Evolutionary conservation across 495 filamentous ascomycete species (phyloP).

Genomic region (Penicillium argentinense): DNA sequence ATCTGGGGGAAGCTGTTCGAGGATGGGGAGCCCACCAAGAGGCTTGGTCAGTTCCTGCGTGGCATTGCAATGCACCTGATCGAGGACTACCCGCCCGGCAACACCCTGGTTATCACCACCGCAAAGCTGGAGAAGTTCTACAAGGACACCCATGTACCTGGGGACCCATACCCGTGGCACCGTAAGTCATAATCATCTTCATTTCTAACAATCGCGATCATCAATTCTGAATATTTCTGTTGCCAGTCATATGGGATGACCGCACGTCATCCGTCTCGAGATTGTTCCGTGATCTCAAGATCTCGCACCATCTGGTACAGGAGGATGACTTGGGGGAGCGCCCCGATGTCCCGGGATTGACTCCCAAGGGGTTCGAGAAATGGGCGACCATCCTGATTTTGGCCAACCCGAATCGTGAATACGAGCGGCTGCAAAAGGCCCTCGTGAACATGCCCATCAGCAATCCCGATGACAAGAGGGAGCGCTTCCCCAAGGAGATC

Average conservation of each 20-base stretch:
- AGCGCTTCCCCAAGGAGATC: slow-evolving; percentile 78
- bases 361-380: slow-evolving; percentile 72
- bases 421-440: slow-evolving; percentile 69
- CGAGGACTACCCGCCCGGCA: slow-evolving; percentile 70
- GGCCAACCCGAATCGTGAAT: slow-evolving; percentile 77
- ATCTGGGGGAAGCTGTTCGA: slow-evolving; percentile 82
- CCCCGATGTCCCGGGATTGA: slow-evolving; percentile 75
- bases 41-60: slow-evolving; percentile 69
- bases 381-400: slow-evolving; percentile 77
- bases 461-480: slow-evolving; percentile 67
- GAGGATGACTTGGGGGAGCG: slow-evolving; percentile 47
- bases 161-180: slow-evolving; percentile 69
- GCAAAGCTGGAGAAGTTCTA: slow-evolving; percentile 82
- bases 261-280: slow-evolving; percentile 60
- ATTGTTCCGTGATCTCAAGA: slow-evolving; percentile 73
- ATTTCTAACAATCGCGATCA: too few relatives aligned
- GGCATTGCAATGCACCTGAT: slow-evolving; percentile 81
- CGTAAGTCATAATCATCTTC: slow-evolving; percentile 32
- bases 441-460: slow-evolving; percentile 74
- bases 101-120: slow-evolving; percentile 77
- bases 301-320: slow-evolving; percentile 81
- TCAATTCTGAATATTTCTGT: neutral
- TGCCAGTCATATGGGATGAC: slow-evolving; percentile 52
- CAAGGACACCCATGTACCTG: slow-evolving; percentile 56
- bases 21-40: slow-evolving; percentile 62